Percentiles rank a stretch among this genome's conserved stretches.
phyloP scores from a whole-genome alignment of 768 basidiomycete species.

The Suillus weaverae region DNA sequence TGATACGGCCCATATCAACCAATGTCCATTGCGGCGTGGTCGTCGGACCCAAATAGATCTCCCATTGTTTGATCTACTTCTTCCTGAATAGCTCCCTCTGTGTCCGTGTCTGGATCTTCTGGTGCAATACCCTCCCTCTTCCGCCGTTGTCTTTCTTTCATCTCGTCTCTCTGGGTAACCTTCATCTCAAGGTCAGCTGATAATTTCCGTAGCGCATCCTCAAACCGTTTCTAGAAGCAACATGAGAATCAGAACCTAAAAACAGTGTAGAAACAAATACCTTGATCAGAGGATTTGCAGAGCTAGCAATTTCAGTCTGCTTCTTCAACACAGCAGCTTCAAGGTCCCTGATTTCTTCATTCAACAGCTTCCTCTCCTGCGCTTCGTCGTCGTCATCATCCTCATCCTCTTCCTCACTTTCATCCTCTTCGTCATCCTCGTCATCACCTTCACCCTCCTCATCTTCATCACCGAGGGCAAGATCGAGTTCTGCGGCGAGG shows the following conservation, averaged over 20 bases:
- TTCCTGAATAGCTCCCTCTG: slow-evolving; percentile 39
- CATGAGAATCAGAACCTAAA: background rate
- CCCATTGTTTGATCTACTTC: slow-evolving; percentile 32
- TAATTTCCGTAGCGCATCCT: slow-evolving; percentile 88
- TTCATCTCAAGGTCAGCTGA: slow-evolving; percentile 86
- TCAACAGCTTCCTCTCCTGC: slow-evolving; percentile 76
- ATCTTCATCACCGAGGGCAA: slow-evolving; percentile 73
- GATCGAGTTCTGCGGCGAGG: slow-evolving; percentile 82
- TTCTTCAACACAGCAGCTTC: slow-evolving; percentile 89
- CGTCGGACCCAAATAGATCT: slow-evolving; percentile 51
- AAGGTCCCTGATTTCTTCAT: slow-evolving; percentile 87
- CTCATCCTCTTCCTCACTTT: slow-evolving; percentile 46
- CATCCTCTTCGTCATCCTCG: slow-evolving; percentile 57
- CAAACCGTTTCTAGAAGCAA: slow-evolving; percentile 76
- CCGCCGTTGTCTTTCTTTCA: slow-evolving; percentile 72
- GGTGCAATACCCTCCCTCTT: slow-evolving; percentile 62
- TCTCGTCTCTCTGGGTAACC: slow-evolving; percentile 71
- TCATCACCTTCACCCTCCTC: slow-evolving; percentile 67
- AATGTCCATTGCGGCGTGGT: slow-evolving; percentile 36
- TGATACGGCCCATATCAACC: slow-evolving; percentile 16
- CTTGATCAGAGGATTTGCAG: slow-evolving; percentile 85
- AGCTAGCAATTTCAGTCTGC: slow-evolving; percentile 75
- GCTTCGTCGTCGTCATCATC: slow-evolving; percentile 81
- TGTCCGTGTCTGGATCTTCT: slow-evolving; percentile 42
- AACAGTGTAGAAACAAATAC: slow-evolving; percentile 35